Percentiles rank a stretch among this genome's conserved stretches.
Conservation (phyloP, 2,329 filamentous ascomycete genomes). For the Ascomycota sp. region DNA sequence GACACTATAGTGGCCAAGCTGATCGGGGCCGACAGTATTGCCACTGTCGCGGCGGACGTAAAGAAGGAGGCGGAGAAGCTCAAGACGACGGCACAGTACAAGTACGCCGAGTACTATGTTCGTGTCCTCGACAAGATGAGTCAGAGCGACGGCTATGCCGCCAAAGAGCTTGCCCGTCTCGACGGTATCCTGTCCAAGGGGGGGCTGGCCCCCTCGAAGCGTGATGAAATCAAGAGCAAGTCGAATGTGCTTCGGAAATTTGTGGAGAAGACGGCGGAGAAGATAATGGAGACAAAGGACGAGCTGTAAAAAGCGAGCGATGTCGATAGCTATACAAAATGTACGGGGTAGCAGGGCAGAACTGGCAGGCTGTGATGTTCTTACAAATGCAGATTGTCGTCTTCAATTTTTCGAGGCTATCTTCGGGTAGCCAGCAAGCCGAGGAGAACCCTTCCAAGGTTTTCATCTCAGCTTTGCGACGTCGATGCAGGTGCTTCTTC, state of each 20-base stretch:
- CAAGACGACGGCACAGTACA: slow-evolving; percentile 40
- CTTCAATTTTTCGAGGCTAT: no score
- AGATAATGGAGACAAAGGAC: slow-evolving; percentile 17
- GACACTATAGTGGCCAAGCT: slow-evolving; percentile 61
- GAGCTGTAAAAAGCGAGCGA: slow-evolving; percentile 14
- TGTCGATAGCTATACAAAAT: background rate
- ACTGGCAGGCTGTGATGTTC: no score
- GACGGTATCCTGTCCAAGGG: slow-evolving; percentile 70
- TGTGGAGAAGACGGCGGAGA: slow-evolving; percentile 34
- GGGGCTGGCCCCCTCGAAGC: slow-evolving; percentile 64
- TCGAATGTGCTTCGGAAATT: slow-evolving; percentile 78
- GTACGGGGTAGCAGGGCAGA: no score
- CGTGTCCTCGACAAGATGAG: slow-evolving; percentile 73
- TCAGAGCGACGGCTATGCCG: slow-evolving; percentile 56
- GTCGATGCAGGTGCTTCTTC: slow-evolving; percentile 16
- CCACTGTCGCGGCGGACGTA: slow-evolving; percentile 47
- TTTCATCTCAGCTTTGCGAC: no score
- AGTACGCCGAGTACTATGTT: slow-evolving; percentile 86
- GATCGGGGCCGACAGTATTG: slow-evolving; percentile 37
- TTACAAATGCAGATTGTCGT: no score
- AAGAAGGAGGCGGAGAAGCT: slow-evolving; percentile 49
- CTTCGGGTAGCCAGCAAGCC: no score
- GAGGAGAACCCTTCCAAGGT: no score
- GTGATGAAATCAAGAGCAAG: slow-evolving; percentile 71
- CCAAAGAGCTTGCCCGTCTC: slow-evolving; percentile 71